These are phyloP conservation scores for Lumnitzera racemosa DNA, from an alignment of 345 rosid species.

Conservation along the genomic window DNA sequence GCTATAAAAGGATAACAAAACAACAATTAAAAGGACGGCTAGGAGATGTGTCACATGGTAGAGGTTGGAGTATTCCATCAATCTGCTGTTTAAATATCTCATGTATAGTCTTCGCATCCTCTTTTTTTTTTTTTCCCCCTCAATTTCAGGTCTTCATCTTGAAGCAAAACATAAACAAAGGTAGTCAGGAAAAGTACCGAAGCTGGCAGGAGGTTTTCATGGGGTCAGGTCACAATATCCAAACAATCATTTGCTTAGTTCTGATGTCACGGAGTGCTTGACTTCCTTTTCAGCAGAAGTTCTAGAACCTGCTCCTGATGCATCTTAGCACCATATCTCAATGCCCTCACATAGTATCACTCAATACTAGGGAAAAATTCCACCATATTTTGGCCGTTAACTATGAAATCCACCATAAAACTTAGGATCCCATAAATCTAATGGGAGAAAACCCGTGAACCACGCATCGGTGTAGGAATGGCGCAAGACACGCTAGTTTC, in stretches of 20 bases:
- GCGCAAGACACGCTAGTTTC: too few species aligned
- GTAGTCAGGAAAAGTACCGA: conserved; percentile 17
- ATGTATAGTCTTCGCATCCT: conserved; percentile 10
- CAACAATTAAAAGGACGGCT: conserved; percentile 6
- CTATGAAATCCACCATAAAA: too few species aligned
- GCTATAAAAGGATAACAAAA: conserved; percentile 5
- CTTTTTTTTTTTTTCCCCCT: not conserved
- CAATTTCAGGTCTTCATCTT: conserved; percentile 23
- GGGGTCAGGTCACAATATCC: conserved; percentile 22
- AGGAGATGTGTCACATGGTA: conserved; percentile 37
- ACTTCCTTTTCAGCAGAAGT: not conserved
- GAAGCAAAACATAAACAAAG: conserved; percentile 30
- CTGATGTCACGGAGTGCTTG: too few species aligned
- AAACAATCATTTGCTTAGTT: conserved; percentile 9
- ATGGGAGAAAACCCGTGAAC: too few species aligned
- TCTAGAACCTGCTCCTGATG: too few species aligned
- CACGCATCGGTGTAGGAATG: too few species aligned
- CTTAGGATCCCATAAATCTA: too few species aligned
- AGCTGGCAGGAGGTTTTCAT: conserved; percentile 17
- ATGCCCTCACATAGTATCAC: too few species aligned
- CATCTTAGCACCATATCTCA: too few species aligned
- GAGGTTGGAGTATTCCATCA: conserved; percentile 19
- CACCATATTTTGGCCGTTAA: too few species aligned
- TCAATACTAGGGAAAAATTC: too few species aligned
- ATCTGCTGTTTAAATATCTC: conserved; percentile 1